phyloP scores from a whole-genome alignment of 768 basidiomycete species.

The Antrodiella citrinella region DNA sequence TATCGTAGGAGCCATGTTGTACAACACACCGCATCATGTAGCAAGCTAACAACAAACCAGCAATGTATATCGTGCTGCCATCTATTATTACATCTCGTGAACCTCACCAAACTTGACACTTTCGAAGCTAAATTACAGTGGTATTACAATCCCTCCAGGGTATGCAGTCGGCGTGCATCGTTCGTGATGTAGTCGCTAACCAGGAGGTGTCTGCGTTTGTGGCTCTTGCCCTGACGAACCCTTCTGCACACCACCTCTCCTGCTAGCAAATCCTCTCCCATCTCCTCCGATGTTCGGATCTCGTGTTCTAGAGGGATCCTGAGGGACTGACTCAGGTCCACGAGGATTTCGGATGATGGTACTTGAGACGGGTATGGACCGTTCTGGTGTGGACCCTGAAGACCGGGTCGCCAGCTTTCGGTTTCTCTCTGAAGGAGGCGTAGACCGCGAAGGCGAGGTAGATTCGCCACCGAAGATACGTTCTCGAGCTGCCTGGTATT shows the following conservation, averaged over 20 bases:
- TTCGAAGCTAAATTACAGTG: too few relatives aligned
- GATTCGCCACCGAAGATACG: conserved; percentile 48
- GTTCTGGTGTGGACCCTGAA: background rate
- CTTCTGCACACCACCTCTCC: background rate
- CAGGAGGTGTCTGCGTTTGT: too few relatives aligned
- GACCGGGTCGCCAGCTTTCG: background rate
- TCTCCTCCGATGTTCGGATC: background rate
- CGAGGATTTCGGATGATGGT: conserved; percentile 8
- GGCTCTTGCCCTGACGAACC: background rate
- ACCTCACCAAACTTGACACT: too few relatives aligned
- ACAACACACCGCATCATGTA: too few relatives aligned
- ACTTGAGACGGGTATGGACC: background rate
- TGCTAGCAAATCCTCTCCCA: background rate
- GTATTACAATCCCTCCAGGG: too few relatives aligned
- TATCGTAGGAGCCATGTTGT: too few relatives aligned
- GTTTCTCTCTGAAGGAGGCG: background rate
- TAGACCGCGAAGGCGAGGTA: background rate
- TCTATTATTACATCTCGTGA: too few relatives aligned
- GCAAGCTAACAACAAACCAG: too few relatives aligned
- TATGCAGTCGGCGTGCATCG: too few relatives aligned
- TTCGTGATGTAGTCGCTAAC: too few relatives aligned
- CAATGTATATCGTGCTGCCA: too few relatives aligned
- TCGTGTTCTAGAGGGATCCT: background rate
- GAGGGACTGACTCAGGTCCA: conserved; percentile 11
- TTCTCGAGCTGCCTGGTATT: conserved; percentile 66